Conservation (phyloP, 2,329 filamentous ascomycete species). For the Alternaria brassicae region DNA sequence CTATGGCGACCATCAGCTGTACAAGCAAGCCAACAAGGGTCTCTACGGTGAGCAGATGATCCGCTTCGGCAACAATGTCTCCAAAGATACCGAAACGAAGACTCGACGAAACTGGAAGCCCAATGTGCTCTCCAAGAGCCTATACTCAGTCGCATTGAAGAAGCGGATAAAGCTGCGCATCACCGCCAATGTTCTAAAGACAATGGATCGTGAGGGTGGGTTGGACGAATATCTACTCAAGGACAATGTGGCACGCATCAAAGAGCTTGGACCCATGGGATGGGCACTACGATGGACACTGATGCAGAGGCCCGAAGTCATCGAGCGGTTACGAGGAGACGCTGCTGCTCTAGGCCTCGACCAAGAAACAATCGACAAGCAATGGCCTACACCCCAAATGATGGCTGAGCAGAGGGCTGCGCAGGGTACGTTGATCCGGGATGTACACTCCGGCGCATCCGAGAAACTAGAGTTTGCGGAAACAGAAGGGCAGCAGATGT, state of each 20-base stretch:
- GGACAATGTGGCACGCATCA: constrained; percentile 76
- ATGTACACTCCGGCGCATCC: neutral
- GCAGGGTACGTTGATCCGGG: constrained; percentile 16
- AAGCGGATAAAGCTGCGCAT: constrained; percentile 71
- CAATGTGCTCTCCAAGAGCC: constrained; percentile 71
- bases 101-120: constrained; percentile 76
- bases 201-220: constrained; percentile 83
- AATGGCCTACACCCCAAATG: constrained; percentile 38
- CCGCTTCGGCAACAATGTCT: constrained; percentile 80
- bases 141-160: constrained; percentile 70
- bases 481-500: constrained; percentile 21
- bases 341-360: constrained; percentile 70
- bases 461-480: constrained; percentile 14
- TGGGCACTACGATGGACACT: constrained; percentile 91
- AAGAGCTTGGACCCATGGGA: constrained; percentile 85
- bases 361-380: constrained; percentile 47
- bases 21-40: constrained; percentile 81
- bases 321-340: constrained; percentile 70
- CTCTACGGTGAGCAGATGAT: constrained; percentile 75
- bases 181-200: constrained; percentile 68
- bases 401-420: constrained; percentile 22
- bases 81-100: constrained; percentile 71
- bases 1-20: constrained; percentile 71
- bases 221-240: constrained; percentile 91
- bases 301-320: constrained; percentile 77